phyloP scores from a whole-genome alignment of 2,329 filamentous ascomycete genomes.

The Westerdykella sp. region DNA sequence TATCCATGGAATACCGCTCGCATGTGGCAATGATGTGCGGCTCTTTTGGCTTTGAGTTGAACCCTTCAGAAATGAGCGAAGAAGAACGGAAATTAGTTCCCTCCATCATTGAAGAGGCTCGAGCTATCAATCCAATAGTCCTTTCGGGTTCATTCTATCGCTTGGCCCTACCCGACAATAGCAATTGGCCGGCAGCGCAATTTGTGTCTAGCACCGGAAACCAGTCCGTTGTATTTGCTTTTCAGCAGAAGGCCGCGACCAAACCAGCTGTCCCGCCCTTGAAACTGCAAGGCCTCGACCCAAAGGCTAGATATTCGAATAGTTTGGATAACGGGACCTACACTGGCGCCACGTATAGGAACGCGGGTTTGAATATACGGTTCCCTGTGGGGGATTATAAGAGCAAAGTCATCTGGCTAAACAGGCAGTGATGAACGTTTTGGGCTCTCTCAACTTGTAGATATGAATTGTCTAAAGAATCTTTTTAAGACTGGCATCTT shows the following conservation, averaged over 20 bases:
- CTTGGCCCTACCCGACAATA: slow-evolving; percentile 51
- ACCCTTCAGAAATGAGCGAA: slow-evolving; percentile 47
- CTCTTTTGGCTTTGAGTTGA: slow-evolving; percentile 59
- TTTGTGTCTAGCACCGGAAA: slow-evolving; percentile 50
- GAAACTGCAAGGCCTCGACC: slow-evolving; percentile 53
- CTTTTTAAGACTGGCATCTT: too few relatives aligned
- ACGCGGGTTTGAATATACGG: slow-evolving; percentile 51
- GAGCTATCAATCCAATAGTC: slow-evolving; percentile 55
- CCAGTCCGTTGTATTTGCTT: slow-evolving; percentile 53
- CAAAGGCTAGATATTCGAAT: slow-evolving; percentile 46
- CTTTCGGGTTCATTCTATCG: slow-evolving; percentile 56
- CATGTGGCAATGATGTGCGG: slow-evolving; percentile 65
- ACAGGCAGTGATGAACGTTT: slow-evolving; percentile 35
- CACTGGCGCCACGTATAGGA: slow-evolving; percentile 58
- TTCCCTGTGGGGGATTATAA: slow-evolving; percentile 49
- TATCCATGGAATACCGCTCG: slow-evolving; percentile 54
- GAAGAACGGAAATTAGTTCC: slow-evolving; percentile 52
- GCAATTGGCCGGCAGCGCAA: slow-evolving; percentile 57
- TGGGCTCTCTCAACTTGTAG: too few relatives aligned
- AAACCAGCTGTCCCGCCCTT: slow-evolving; percentile 52
- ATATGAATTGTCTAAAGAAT: too few relatives aligned
- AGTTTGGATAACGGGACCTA: slow-evolving; percentile 49
- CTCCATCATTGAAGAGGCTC: slow-evolving; percentile 48
- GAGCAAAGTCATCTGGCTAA: slow-evolving; percentile 52
- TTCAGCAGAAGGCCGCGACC: slow-evolving; percentile 50